A percentile compares a stretch with the other conserved stretches of the same genome.
Evolutionary conservation across 805 yeast genomes (phyloP).

Genomic region (Candida montana): DNA sequence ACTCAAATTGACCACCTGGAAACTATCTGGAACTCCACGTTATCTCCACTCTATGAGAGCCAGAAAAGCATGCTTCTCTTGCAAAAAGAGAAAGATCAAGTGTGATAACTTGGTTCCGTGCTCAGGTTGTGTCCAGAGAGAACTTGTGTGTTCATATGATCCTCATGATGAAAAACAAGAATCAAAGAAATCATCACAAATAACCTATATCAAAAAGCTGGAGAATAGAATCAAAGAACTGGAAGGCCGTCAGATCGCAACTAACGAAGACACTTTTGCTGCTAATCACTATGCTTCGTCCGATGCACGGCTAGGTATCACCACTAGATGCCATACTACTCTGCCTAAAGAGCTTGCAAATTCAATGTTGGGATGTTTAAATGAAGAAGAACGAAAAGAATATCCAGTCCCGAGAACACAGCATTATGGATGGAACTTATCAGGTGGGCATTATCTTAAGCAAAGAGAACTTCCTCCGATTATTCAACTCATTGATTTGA

Average conservation of each 20-base stretch:
- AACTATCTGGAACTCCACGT: no score
- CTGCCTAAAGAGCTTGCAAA: slow-evolving; percentile 36
- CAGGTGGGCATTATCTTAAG: slow-evolving; percentile 47
- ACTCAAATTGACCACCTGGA: no score
- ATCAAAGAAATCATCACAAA: background rate
- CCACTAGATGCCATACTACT: slow-evolving; percentile 40
- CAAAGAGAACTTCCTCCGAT: slow-evolving; percentile 31
- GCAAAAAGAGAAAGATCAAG: background rate
- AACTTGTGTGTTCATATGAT: background rate
- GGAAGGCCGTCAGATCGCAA: slow-evolving; percentile 24
- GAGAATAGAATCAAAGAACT: slow-evolving; percentile 37
- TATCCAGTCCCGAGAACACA: slow-evolving; percentile 47
- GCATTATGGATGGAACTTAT: slow-evolving; percentile 63
- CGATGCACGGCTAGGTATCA: slow-evolving; percentile 39
- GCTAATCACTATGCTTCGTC: slow-evolving; percentile 24
- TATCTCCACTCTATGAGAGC: no score
- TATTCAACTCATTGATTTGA: slow-evolving; percentile 15
- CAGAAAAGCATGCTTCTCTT: background rate
- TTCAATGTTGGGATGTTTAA: slow-evolving; percentile 29
- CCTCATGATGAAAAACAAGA: background rate
- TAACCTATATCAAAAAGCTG: slow-evolving; percentile 28
- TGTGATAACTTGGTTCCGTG: background rate
- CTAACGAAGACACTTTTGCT: slow-evolving; percentile 12
- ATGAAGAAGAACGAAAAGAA: slow-evolving; percentile 26
- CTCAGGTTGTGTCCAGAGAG: background rate